Evolutionary conservation across 2,329 filamentous ascomycete species (phyloP), one percentile per base, ranked within the genome.

Genomic region (Hysterium pulicare): DNA sequence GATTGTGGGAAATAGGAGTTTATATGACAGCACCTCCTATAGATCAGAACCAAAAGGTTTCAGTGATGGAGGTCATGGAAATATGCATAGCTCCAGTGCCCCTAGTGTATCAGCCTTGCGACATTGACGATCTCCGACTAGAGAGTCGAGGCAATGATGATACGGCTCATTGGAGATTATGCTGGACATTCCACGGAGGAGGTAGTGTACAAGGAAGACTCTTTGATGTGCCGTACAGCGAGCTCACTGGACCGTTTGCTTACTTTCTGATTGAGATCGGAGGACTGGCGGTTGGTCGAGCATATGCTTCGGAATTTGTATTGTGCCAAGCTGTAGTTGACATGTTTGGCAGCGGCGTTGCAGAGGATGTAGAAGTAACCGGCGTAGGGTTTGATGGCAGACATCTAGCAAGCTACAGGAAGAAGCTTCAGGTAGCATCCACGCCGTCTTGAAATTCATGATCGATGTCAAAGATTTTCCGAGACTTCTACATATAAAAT

Each of bases 191-290:
- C 22, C 24, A 22, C 13, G 35, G 33, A 16, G 16, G 32, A 15
- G 22, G 35, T 6, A 33, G 20, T 9, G 9, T 16, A 33, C 4
- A 15, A 7, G 17, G 19, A 31, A 8, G 24, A 4, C 2, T 39
- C 10, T 19, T 9, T 37, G 49, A 44, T 1, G 30, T 63, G 7
- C 63, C 62, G 2, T 58, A 51, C 37, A 69, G 65, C 26, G n/a
- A 43, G 1, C 33, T 59, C 2, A 70, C 64, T 3, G 67, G 67
- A 0, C 51, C 62, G 1, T 65, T 66, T 35, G 52, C 63, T 1
- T 50, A 66, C 33, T 69, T 69, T 31, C 2, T 24, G 1, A 42
- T 70, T 8, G 6, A 36, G 1, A 31, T 63, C 10, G 45, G 59
- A 32, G 61, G 50, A 3, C 3, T 51, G 3, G 5, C 34, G 3